Evolutionary conservation across 2,329 filamentous ascomycete genomes (phyloP).

Genomic region (Apiospora saccharicola): DNA sequence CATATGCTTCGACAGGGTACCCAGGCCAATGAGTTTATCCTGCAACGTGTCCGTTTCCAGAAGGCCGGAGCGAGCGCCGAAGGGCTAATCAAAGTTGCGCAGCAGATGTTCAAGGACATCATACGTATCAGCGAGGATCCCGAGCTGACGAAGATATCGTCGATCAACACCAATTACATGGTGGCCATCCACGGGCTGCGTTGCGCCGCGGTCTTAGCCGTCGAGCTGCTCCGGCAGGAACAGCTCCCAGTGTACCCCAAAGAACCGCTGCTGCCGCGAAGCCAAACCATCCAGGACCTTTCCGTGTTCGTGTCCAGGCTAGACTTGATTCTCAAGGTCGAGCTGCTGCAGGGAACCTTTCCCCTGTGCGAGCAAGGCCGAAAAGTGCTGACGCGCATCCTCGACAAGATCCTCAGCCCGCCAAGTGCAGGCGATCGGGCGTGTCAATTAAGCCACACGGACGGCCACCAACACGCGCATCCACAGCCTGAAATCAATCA

Average conservation of each 20-base stretch:
- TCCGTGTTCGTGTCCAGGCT: conserved; percentile 45
- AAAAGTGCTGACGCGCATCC: conserved; percentile 45
- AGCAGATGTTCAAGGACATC: conserved; percentile 42
- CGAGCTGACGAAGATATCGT: conserved; percentile 40
- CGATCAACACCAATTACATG: conserved; percentile 40
- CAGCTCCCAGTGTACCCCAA: conserved; percentile 43
- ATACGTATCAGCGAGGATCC: conserved; percentile 41
- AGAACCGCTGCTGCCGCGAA: conserved; percentile 44
- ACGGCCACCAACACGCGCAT: conserved; percentile 25
- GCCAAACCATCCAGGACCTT: conserved; percentile 46
- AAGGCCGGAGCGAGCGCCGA: conserved; percentile 43
- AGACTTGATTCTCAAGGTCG: conserved; percentile 34
- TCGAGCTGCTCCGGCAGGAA: conserved; percentile 46
- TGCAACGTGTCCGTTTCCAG: conserved; percentile 44
- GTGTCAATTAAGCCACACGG: conserved; percentile 26
- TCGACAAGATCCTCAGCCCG: conserved; percentile 45
- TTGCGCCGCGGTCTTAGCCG: conserved; percentile 45
- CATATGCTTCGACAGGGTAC: conserved; percentile 25
- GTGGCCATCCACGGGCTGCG: conserved; percentile 44
- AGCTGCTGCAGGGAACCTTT: conserved; percentile 38
- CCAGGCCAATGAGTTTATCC: conserved; percentile 38
- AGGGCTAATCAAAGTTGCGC: conserved; percentile 41
- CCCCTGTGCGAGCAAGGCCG: conserved; percentile 44
- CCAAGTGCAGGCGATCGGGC: conserved; percentile 30
- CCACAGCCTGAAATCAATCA: neutral